These are phyloP conservation scores for Datura wrightii DNA, from an alignment of 257 asterid species.

Conservation along the genomic window DNA sequence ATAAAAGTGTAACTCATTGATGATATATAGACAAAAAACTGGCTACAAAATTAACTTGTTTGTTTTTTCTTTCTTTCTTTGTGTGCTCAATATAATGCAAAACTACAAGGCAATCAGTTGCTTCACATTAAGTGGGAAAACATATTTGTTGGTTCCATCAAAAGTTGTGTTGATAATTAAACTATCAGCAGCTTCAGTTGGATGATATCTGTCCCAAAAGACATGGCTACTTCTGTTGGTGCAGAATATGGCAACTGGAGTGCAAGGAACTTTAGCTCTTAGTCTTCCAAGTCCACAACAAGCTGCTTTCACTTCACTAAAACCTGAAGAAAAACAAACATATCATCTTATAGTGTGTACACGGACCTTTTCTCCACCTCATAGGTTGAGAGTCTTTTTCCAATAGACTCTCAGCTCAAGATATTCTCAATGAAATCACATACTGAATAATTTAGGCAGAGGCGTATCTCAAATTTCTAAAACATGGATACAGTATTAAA, in stretches of 20 bases:
- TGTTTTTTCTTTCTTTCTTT: no score
- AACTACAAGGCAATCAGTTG: conserved; percentile 52
- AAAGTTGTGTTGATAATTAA: conserved; percentile 47
- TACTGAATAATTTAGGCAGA: neutral
- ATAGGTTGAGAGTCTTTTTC: no score
- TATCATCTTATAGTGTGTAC: neutral
- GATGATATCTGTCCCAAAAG: conserved; percentile 90
- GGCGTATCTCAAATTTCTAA: no score
- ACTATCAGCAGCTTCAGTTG: conserved; percentile 65
- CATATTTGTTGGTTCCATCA: conserved; percentile 42
- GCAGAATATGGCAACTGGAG: conserved; percentile 62
- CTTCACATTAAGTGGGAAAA: conserved; percentile 56
- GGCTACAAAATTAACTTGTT: neutral
- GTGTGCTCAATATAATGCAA: neutral
- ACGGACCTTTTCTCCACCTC: no score
- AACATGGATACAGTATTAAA: no score
- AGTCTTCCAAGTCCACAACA: conserved; percentile 86
- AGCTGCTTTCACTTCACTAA: conserved; percentile 64
- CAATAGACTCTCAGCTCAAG: no score
- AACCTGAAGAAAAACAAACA: conserved; percentile 46
- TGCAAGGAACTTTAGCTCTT: conserved; percentile 67
- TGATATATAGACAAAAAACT: neutral
- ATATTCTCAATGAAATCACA: neutral
- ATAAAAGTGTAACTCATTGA: neutral
- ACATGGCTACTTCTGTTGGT: conserved; percentile 57